Percentiles rank a stretch among this genome's conserved stretches.
These are phyloP conservation scores for Leucocoprinus sp. DNA, from an alignment of 768 basidiomycete species.

Conservation along the genomic window DNA sequence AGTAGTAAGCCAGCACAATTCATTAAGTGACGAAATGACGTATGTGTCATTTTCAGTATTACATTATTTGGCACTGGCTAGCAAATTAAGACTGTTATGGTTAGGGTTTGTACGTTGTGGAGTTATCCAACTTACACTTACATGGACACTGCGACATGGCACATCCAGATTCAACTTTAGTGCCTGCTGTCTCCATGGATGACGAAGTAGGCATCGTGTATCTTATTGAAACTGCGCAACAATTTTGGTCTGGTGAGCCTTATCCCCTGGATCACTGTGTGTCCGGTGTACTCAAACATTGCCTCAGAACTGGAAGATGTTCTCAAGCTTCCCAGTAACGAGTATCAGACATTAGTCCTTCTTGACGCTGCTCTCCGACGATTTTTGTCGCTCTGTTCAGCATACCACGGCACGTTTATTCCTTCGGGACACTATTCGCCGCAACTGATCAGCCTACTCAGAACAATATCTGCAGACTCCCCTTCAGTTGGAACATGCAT, in stretches of 20 bases:
- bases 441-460: constrained; percentile 14
- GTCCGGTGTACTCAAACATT: not conserved
- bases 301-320: constrained; percentile 80
- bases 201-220: constrained; percentile 77
- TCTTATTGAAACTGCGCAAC: constrained; percentile 73
- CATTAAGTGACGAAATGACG: too few species aligned
- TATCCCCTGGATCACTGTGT: not conserved
- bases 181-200: constrained; percentile 36
- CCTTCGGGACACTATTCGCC: not conserved
- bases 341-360: constrained; percentile 54
- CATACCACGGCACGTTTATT: constrained; percentile 70
- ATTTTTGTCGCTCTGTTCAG: constrained; percentile 71
- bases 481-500: constrained; percentile 79
- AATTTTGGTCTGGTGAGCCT: constrained; percentile 82
- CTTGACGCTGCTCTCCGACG: constrained; percentile 75
- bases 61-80: not conserved
- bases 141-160: constrained; percentile 23
- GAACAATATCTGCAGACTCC: constrained; percentile 84
- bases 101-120: not conserved
- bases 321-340: constrained; percentile 54
- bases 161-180: constrained; percentile 17
- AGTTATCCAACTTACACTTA: constrained; percentile 4
- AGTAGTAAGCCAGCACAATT: too few species aligned
- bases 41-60: too few species aligned
- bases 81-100: not conserved